Evolutionary conservation across 2,329 filamentous ascomycete species (phyloP).

Genomic region (Blumeria graminis): DNA sequence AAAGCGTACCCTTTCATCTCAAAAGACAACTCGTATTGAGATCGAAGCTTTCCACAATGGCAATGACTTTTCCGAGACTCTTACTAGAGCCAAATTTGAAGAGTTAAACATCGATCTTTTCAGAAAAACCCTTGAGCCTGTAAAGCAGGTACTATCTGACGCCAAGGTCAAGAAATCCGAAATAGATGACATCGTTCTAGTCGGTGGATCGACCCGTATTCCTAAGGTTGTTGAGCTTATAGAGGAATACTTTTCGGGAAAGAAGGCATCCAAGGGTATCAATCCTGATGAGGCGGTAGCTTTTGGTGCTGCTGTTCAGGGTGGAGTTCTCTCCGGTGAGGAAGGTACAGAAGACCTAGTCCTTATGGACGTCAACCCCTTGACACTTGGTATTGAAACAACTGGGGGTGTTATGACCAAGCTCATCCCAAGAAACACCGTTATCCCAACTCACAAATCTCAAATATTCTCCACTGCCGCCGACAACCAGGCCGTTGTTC

Average conservation of each 20-base stretch:
- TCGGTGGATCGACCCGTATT: constrained; percentile 97
- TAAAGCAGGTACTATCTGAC: constrained; percentile 96
- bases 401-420: constrained; percentile 96
- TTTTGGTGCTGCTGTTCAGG: constrained; percentile 91
- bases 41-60: constrained; percentile 94
- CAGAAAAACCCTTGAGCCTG: constrained; percentile 97
- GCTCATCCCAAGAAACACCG: constrained; percentile 82
- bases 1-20: constrained; percentile 89
- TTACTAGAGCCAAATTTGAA: constrained; percentile 97
- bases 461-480: constrained; percentile 95
- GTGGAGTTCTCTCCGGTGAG: constrained; percentile 81
- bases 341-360: constrained; percentile 57
- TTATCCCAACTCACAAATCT: constrained; percentile 87
- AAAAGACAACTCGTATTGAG: constrained; percentile 83
- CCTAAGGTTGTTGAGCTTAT: constrained; percentile 89
- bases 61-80: constrained; percentile 93
- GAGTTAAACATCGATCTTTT: constrained; percentile 97
- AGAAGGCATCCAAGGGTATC: constrained; percentile 98
- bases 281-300: constrained; percentile 98
- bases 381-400: constrained; percentile 92
- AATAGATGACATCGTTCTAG: constrained; percentile 87
- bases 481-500: constrained; percentile 85
- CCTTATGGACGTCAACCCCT: constrained; percentile 91
- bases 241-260: constrained; percentile 84
- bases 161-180: constrained; percentile 92